Conservation (phyloP, 116 monocot genomes). For the Iris pallida region DNA sequence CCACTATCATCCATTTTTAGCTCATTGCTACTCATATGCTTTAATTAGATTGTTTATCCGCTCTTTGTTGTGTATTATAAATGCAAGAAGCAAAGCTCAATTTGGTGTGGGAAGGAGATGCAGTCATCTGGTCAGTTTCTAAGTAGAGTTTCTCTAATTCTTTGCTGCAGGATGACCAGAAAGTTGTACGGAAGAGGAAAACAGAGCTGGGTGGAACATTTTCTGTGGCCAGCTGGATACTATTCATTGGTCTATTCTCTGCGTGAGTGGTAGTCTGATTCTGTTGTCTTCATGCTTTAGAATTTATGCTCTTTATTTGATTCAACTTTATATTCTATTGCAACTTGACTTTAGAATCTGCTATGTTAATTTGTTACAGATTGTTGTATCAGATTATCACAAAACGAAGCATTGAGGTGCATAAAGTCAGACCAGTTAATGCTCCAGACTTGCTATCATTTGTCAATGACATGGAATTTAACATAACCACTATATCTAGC, state of each 20-base stretch:
- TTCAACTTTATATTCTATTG: neutral
- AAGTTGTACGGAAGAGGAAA: slow-evolving; percentile 70
- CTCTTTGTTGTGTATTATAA: no score
- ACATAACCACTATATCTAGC: slow-evolving; percentile 87
- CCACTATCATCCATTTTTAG: no score
- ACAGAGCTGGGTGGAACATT: slow-evolving; percentile 95
- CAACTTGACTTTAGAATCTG: neutral
- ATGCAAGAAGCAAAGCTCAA: no score
- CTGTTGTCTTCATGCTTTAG: slow-evolving; percentile 9
- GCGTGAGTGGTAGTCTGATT: slow-evolving; percentile 52
- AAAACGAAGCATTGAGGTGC: slow-evolving; percentile 72
- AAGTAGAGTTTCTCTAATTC: neutral
- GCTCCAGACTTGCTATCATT: slow-evolving; percentile 74
- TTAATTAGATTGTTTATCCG: no score
- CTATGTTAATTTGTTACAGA: slow-evolving; percentile 21
- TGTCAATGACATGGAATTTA: slow-evolving; percentile 88
- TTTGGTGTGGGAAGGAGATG: neutral
- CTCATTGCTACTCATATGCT: no score
- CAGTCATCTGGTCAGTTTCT: neutral
- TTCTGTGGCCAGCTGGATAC: slow-evolving; percentile 81
- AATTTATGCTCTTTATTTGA: neutral
- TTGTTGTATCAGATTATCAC: slow-evolving; percentile 75
- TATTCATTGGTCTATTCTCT: slow-evolving; percentile 75
- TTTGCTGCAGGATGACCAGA: slow-evolving; percentile 59
- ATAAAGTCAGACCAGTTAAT: slow-evolving; percentile 77